These are phyloP conservation scores for Colletotrichum godetiae DNA, from an alignment of 2,329 filamentous ascomycete genomes.

Conservation along the genomic window DNA sequence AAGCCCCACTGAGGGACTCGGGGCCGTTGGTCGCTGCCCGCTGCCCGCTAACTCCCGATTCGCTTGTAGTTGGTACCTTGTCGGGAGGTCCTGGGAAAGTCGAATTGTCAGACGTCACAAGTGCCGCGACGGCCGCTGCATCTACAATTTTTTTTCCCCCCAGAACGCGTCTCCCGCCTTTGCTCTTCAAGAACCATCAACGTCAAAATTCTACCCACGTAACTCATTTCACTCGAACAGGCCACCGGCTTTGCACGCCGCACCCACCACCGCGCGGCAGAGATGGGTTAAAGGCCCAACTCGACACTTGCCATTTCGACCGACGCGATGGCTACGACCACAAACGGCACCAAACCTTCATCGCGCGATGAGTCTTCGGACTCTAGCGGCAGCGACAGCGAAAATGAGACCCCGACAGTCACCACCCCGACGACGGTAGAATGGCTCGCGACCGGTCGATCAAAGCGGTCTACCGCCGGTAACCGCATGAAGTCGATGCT, in stretches of 20 bases:
- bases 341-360: constrained; percentile 17
- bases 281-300: constrained; percentile 20
- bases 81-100: neutral
- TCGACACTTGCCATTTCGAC: constrained; percentile 2
- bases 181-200: too few relatives aligned
- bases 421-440: constrained; percentile 57
- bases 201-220: neutral
- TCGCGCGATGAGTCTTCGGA: constrained; percentile 35
- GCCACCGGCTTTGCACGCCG: neutral
- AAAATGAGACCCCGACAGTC: constrained; percentile 46
- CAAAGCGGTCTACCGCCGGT: constrained; percentile 83
- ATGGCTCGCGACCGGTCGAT: constrained; percentile 79
- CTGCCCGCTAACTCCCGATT: constrained; percentile 9
- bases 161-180: constrained; percentile 20
- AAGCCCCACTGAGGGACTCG: neutral
- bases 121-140: constrained; percentile 22
- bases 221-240: neutral
- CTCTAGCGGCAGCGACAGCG: constrained; percentile 45
- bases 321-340: constrained; percentile 32
- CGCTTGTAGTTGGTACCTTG: constrained; percentile 1
- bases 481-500: constrained; percentile 85
- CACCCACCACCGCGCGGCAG: constrained; percentile 1
- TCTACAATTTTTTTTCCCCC: constrained; percentile 12
- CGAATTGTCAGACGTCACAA: constrained; percentile 28
- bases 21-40: neutral